Evolutionary conservation across 2,329 filamentous ascomycete species (phyloP), one percentile per base, ranked within the genome.

Genomic region (Diaporthe amygdali): DNA sequence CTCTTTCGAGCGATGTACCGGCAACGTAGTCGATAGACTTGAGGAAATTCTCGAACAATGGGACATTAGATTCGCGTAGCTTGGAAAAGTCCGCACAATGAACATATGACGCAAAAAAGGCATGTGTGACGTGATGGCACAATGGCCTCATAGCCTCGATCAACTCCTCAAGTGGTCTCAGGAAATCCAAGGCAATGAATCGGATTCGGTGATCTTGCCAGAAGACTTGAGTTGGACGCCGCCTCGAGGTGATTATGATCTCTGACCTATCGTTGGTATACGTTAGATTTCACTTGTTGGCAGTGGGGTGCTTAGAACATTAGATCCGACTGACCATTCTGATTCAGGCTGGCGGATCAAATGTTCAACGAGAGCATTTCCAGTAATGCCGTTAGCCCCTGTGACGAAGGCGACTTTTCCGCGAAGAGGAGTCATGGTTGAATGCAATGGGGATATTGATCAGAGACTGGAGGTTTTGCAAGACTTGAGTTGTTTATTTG

Each of bases 351-450:
- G 70, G 34, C 70, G 70, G 10, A 71, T 64, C 41, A 82, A 71
- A 52, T 81, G 75, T 66, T 82, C 79, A n/a, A 81, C 69, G 17
- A 82, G 77, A 2, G 79, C 78, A 59, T 73, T 71, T 8, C 80
- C 80, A 56, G 74, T 79, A 54, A 81, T 79, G 46, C 81, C 80
- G 71, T 81, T 81, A 15, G 64, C 75, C 41, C 79, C 80, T 9
- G 64, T 68, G 20, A 68, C 51, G 27, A 68, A 55, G 14, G 64
- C 49, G 12, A 68, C 64, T 25, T 55, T 68, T n/a, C n/a, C n/a
- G n/a, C 47, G 47, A 51, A 51, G 47, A 25, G 47, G 47, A 25
- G 47, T 51, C 47, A 51, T 51, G 22, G 14, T 25, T 27, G 12
- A 2, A 17, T n/a, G n/a, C n/a, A n/a, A n/a, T n/a, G n/a, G n/a